phyloP scores from a whole-genome alignment of 2,329 filamentous ascomycete species.

The Hypocreales sp. region DNA sequence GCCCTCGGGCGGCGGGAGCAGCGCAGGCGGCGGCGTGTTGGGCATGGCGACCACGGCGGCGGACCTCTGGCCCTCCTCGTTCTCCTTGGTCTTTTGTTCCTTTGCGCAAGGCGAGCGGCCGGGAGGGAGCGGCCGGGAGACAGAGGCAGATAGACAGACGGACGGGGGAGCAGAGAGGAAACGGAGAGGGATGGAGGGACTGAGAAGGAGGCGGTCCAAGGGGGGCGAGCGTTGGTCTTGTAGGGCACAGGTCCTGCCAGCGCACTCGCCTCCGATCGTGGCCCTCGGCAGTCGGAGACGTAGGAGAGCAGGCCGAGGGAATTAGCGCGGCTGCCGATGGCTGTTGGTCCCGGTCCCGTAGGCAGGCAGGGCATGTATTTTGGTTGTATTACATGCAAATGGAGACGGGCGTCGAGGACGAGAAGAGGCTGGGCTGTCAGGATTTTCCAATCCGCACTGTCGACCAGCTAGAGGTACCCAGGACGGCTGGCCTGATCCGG shows the following conservation, averaged over 20 bases:
- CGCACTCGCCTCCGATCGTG: conserved; percentile 2
- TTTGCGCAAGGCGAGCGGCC: conserved; percentile 6
- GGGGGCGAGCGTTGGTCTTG: too few relatives aligned
- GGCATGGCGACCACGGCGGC: conserved; percentile 29
- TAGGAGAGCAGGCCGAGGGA: conserved; percentile 2
- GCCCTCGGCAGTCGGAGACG: too few relatives aligned
- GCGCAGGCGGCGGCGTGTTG: conserved; percentile 28
- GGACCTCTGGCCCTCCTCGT: too few relatives aligned
- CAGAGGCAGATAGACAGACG: conserved; percentile 1
- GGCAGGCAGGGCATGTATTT: too few relatives aligned
- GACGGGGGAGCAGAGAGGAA: background rate
- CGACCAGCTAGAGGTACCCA: conserved; percentile 16
- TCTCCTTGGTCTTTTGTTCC: too few relatives aligned
- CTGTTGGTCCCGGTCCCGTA: conserved; percentile 3
- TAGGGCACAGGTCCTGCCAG: too few relatives aligned
- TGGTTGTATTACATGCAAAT: too few relatives aligned
- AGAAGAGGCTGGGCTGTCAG: conserved; percentile 21
- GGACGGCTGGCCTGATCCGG: too few relatives aligned
- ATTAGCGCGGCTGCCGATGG: conserved; percentile 3
- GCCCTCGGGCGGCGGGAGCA: conserved; percentile 42
- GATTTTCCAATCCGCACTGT: conserved; percentile 28
- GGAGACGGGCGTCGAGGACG: too few relatives aligned
- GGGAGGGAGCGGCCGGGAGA: conserved; percentile 4
- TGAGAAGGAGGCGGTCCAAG: too few relatives aligned
- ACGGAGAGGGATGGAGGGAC: too few relatives aligned